phyloP scores from a whole-genome alignment of 805 yeast genomes.

The Helenozyma baotianmanensis region DNA sequence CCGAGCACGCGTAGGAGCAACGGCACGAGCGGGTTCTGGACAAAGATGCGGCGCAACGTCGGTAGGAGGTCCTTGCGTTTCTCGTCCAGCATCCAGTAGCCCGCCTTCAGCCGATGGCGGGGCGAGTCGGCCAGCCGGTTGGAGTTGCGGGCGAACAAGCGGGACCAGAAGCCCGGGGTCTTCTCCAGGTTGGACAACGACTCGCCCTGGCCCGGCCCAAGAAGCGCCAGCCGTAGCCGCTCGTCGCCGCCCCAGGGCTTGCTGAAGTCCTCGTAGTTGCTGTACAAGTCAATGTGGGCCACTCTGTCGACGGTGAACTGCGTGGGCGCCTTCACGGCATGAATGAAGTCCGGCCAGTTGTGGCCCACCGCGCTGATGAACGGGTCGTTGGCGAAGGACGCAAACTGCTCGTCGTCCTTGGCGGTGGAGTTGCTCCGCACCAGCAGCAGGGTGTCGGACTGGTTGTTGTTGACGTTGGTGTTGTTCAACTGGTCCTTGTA shows the following conservation, averaged over 20 bases:
- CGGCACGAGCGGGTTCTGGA: conserved; percentile 79
- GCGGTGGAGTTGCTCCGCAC: conserved; percentile 7
- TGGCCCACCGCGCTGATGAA: conserved; percentile 36
- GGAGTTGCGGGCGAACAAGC: conserved; percentile 6
- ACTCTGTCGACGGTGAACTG: conserved; percentile 28
- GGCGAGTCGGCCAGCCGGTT: conserved; percentile 12
- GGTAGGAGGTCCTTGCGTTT: conserved; percentile 64
- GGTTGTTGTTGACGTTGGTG: conserved; percentile 23
- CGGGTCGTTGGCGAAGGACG: conserved; percentile 35
- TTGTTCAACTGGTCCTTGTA: conserved; percentile 33
- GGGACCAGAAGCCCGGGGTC: conserved; percentile 10
- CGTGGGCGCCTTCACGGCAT: conserved; percentile 42
- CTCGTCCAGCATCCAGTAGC: conserved; percentile 64
- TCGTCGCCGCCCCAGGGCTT: conserved; percentile 70
- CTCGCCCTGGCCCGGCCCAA: conserved; percentile 32
- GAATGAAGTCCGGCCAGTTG: conserved; percentile 50
- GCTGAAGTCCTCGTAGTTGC: conserved; percentile 38
- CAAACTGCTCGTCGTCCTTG: conserved; percentile 27
- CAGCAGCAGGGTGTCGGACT: conserved; percentile 8
- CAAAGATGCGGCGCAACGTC: conserved; percentile 50
- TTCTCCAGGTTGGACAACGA: conserved; percentile 22
- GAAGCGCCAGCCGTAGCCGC: conserved; percentile 50
- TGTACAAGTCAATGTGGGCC: conserved; percentile 21
- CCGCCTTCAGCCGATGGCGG: conserved; percentile 50
- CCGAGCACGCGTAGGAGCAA: conserved; percentile 56